These are phyloP conservation scores for Gomphus bonarii DNA, from an alignment of 1,284 basidiomycete species.

Conservation along the genomic window DNA sequence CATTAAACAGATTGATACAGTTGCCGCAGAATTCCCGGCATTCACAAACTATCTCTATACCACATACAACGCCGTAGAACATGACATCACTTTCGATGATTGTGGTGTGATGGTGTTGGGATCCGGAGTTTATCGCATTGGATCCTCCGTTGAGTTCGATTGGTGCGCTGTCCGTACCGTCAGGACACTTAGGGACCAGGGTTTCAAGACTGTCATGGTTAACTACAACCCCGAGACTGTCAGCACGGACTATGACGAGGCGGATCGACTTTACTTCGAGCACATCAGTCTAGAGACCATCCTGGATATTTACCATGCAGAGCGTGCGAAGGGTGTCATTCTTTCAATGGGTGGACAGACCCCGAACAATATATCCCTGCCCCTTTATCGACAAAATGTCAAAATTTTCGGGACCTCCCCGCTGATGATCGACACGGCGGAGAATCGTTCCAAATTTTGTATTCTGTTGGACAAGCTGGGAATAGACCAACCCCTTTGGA, in stretches of 20 bases:
- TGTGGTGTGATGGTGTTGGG: slow-evolving; percentile 95
- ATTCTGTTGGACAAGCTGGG: slow-evolving; percentile 94
- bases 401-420: slow-evolving; percentile 98
- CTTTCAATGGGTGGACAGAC: slow-evolving; percentile 97
- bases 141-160: slow-evolving; percentile 98
- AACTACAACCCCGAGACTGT: slow-evolving; percentile 99
- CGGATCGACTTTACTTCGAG: slow-evolving; percentile 96
- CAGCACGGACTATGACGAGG: slow-evolving; percentile 98
- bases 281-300: slow-evolving; percentile 96
- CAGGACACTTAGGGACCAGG: slow-evolving; percentile 86
- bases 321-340: slow-evolving; percentile 86
- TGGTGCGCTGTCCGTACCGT: slow-evolving; percentile 99
- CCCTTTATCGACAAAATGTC: slow-evolving; percentile 89
- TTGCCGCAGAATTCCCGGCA: slow-evolving; percentile 97
- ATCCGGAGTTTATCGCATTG: slow-evolving; percentile 98
- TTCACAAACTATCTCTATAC: slow-evolving; percentile 99
- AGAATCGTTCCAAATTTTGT: slow-evolving; percentile 99
- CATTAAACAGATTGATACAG: slow-evolving; percentile 98
- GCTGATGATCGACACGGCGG: slow-evolving; percentile 98
- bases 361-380: slow-evolving; percentile 95
- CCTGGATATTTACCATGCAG: slow-evolving; percentile 92
- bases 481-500: slow-evolving; percentile 61
- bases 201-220: slow-evolving; percentile 97
- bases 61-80: slow-evolving; percentile 91
- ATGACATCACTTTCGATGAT: slow-evolving; percentile 85